Conservation (phyloP, 768 basidiomycete species). For the Pholiota conissans region DNA sequence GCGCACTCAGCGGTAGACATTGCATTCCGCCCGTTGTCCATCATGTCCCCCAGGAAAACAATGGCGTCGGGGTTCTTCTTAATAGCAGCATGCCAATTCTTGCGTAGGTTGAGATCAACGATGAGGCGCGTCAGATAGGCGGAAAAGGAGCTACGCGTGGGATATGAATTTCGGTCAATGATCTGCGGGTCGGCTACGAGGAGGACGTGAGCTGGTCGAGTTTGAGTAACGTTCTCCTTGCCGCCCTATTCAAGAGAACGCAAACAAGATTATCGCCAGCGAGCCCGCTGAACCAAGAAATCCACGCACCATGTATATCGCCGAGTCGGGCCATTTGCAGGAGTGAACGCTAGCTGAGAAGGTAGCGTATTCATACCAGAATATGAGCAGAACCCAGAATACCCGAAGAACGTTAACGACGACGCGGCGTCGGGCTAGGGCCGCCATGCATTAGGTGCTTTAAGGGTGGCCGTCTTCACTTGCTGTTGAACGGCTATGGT, state of each 20-base stretch:
- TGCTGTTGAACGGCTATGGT: neutral
- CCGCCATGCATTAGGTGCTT: constrained; percentile 22
- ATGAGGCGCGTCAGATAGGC: constrained; percentile 62
- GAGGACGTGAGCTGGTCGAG: constrained; percentile 55
- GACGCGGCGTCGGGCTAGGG: constrained; percentile 25
- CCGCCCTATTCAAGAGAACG: constrained; percentile 3
- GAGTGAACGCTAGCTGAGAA: constrained; percentile 47
- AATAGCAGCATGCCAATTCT: constrained; percentile 75
- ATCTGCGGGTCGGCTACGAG: constrained; percentile 89
- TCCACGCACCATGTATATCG: constrained; percentile 28
- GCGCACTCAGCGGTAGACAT: constrained; percentile 72
- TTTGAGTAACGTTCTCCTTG: constrained; percentile 16
- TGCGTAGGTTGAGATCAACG: constrained; percentile 82
- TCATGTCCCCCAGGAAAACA: constrained; percentile 89
- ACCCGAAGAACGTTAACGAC: constrained; percentile 49
- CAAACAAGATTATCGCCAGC: neutral
- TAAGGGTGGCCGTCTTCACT: neutral
- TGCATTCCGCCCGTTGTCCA: constrained; percentile 75
- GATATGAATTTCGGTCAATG: constrained; percentile 74
- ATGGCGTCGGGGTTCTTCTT: constrained; percentile 66
- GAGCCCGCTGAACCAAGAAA: neutral
- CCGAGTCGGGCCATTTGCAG: constrained; percentile 65
- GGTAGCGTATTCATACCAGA: constrained; percentile 70
- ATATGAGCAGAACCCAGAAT: constrained; percentile 60
- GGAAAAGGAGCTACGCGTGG: constrained; percentile 52